Base-by-base conservation (phyloP, 441 rosid species). In the Adansonia grandidieri region DNA sequence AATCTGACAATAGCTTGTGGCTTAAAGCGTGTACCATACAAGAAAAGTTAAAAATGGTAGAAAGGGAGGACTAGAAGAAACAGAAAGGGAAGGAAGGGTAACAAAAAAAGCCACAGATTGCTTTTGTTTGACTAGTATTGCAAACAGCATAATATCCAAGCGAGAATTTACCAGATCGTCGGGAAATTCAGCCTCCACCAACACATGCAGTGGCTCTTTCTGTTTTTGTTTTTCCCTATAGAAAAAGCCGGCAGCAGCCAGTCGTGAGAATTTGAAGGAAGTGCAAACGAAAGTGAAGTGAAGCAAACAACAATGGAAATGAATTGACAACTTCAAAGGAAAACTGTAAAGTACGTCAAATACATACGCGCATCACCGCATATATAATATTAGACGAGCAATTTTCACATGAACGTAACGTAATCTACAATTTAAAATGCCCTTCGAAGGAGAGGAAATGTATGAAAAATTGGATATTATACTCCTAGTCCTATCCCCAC, bases 111-210 rank as follows among this genome's bases (percentile, higher is more conserved):
- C n/a, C 5, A 56, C 57, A 60, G n/a, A 61, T 6, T 63, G 42
- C 63, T 57, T 15, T 1, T 9, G 28, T 63, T 58, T 86, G 76
- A 92, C 93, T 60, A 96, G 85, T 77, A 96, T 81, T 2, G 90
- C 79, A 58, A 92, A 32, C 85, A 2, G 99, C 99, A 69, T 88
- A 87, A 54, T 92, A 32, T 32, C 95, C 84, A 96, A 63, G 22
- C 89, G 90, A 24, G 90, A 75, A 82, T 96, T 87, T 77, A 96
- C 87, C 70, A 85, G 80, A 80, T 90, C 95, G 82, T 92, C 97
- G 0, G 95, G 93, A 81, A 90, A 93, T 82, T 91, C 98, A 5
- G 99, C 98, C 86, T 92, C 97, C 75, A 95, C 90, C 83, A 95
- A 82, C 44, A 95, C 88, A 67, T 95, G 98, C 70, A 95, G 82